Evolutionary conservation across 2,329 filamentous ascomycete species (phyloP).

Genomic region (Fusarium solani-melongenae): DNA sequence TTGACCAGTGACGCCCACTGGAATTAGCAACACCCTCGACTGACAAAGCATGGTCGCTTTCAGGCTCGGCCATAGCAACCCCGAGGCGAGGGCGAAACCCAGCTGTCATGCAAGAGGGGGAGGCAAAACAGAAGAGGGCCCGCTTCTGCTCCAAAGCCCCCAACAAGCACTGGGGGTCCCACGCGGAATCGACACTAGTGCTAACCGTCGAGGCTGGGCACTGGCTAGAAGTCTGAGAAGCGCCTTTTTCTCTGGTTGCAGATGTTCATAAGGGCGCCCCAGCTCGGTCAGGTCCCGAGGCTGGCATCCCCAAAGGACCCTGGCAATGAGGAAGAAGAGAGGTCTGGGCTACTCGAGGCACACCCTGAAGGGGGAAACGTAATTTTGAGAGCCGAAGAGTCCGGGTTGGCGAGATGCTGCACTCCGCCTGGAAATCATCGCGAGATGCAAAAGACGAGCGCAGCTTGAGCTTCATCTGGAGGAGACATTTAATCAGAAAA

Average conservation of each 20-base stretch:
- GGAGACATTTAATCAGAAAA: not conserved
- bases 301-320: constrained; percentile 25
- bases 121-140: constrained; percentile 22
- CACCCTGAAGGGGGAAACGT: constrained; percentile 24
- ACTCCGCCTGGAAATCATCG: constrained; percentile 32
- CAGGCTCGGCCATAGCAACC: constrained; percentile 29
- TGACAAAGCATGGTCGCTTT: not conserved
- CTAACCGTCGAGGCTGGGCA: constrained; percentile 33
- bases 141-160: constrained; percentile 2
- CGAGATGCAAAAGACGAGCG: constrained; percentile 21
- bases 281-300: constrained; percentile 44
- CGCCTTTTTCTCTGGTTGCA: constrained; percentile 32
- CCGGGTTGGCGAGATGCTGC: constrained; percentile 6
- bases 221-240: constrained; percentile 28
- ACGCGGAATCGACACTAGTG: constrained; percentile 36
- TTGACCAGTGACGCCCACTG: constrained; percentile 1
- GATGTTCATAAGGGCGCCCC: constrained; percentile 33
- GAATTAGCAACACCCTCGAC: not conserved
- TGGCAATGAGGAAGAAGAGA: constrained; percentile 13
- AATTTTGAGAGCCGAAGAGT: constrained; percentile 5
- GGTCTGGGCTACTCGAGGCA: constrained; percentile 28
- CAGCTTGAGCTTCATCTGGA: constrained; percentile 28
- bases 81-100: constrained; percentile 34
- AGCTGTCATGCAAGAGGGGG: constrained; percentile 29
- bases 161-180: constrained; percentile 25